Evolutionary conservation across 352 stramenopile species (phyloP).

Genomic region (Pelagophyceae sp.): DNA sequence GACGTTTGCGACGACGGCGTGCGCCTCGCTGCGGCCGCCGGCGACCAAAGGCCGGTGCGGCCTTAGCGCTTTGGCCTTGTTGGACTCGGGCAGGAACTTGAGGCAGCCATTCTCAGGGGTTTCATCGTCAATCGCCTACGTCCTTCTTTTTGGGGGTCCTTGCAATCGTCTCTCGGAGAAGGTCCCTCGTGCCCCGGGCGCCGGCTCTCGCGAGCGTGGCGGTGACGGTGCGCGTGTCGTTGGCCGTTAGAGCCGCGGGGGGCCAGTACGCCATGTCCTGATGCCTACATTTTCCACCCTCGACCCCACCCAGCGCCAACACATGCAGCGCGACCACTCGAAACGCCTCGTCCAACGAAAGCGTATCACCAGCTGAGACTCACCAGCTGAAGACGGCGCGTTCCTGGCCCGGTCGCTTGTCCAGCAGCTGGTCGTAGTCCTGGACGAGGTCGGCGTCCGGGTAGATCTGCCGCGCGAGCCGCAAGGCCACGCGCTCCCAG

Average conservation of each 20-base stretch:
- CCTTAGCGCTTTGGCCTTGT: constrained; percentile 31
- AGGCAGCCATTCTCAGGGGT: constrained; percentile 46
- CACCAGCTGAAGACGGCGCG: constrained; percentile 45
- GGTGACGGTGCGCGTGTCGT: constrained; percentile 43
- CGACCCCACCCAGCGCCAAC: too few relatives aligned
- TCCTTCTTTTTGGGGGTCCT: too few relatives aligned
- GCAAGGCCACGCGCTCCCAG: constrained; percentile 40
- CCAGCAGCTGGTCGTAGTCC: constrained; percentile 52
- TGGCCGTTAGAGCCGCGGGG: constrained; percentile 31
- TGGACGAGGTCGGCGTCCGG: constrained; percentile 42
- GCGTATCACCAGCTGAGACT: too few relatives aligned
- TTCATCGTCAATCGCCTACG: constrained; percentile 46
- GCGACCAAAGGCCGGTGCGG: constrained; percentile 36
- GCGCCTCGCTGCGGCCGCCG: constrained; percentile 39
- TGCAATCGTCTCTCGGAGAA: too few relatives aligned
- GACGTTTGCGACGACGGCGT: constrained; percentile 43
- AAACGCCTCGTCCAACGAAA: too few relatives aligned
- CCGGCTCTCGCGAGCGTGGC: too few relatives aligned
- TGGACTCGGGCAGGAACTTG: constrained; percentile 39
- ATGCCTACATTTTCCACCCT: too few relatives aligned
- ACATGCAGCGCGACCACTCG: too few relatives aligned
- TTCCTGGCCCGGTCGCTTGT: constrained; percentile 42
- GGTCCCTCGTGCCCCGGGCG: too few relatives aligned
- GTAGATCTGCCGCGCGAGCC: constrained; percentile 42
- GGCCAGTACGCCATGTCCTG: constrained; percentile 48